Conservation (phyloP, 108 stramenopile genomes). For the Mediolabrus comicus region DNA sequence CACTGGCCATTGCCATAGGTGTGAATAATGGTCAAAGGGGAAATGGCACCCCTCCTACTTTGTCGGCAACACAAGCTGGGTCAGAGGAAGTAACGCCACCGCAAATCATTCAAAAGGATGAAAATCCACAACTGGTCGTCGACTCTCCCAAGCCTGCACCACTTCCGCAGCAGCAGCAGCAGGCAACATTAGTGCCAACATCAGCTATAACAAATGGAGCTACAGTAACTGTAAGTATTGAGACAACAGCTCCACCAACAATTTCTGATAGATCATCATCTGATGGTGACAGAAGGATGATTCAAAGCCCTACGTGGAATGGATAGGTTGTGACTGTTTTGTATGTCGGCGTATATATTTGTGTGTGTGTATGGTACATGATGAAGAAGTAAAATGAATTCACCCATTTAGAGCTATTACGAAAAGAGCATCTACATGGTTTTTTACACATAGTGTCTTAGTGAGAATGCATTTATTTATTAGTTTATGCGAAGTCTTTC, state of each 20-base stretch:
- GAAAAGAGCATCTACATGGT: too few relatives aligned
- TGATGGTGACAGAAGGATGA: neutral
- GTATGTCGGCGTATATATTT: too few relatives aligned
- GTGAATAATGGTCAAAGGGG: neutral
- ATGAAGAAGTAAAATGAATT: too few relatives aligned
- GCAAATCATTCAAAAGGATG: neutral
- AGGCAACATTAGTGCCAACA: too few relatives aligned
- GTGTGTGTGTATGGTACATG: too few relatives aligned
- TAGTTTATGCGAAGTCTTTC: too few relatives aligned
- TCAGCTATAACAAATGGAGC: neutral
- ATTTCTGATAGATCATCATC: neutral
- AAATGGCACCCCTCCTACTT: neutral
- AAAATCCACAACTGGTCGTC: neutral
- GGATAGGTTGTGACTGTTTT: too few relatives aligned
- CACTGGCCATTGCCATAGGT: neutral
- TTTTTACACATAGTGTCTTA: too few relatives aligned
- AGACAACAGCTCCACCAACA: neutral
- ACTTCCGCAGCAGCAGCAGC: too few relatives aligned
- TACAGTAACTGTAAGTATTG: neutral
- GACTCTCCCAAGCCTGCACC: neutral
- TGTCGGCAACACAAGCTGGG: neutral
- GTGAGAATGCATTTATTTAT: too few relatives aligned
- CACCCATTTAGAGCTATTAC: too few relatives aligned
- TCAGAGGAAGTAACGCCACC: neutral
- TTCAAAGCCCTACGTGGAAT: neutral